Evolutionary conservation across 2,329 filamentous ascomycete species (phyloP).

Genomic region (Aaosphaeria pasadenensis): DNA sequence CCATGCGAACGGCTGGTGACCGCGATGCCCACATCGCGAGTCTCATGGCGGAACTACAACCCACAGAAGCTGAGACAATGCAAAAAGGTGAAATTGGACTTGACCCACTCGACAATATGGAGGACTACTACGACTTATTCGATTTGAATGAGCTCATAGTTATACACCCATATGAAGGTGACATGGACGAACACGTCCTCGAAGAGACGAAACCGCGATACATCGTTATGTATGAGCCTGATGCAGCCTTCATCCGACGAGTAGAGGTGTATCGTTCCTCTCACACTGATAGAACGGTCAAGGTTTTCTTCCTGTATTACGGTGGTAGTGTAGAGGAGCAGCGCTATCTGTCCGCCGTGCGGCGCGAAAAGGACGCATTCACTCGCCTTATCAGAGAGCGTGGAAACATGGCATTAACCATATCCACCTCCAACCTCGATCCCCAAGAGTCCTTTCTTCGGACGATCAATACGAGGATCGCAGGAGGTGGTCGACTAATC

Average conservation of each 20-base stretch:
- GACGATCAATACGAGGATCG: conserved; percentile 94
- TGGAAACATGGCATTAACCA: conserved; percentile 84
- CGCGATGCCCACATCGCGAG: conserved; percentile 77
- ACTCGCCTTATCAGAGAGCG: conserved; percentile 93
- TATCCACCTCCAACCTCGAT: conserved; percentile 70
- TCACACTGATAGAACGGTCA: conserved; percentile 81
- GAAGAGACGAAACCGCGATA: conserved; percentile 92
- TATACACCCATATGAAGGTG: conserved; percentile 90
- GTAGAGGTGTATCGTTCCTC: conserved; percentile 96
- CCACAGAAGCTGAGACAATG: conserved; percentile 71
- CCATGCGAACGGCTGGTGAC: conserved; percentile 74
- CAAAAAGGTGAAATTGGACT: conserved; percentile 73
- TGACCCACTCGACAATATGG: conserved; percentile 86
- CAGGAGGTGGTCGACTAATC: conserved; percentile 79
- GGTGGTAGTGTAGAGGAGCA: conserved; percentile 94
- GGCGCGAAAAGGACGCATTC: conserved; percentile 96
- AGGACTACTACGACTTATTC: conserved; percentile 86
- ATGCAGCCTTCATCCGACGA: conserved; percentile 87
- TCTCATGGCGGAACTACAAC: conserved; percentile 77
- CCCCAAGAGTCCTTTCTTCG: conserved; percentile 89
- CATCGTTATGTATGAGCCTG: conserved; percentile 98
- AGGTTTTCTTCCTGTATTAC: conserved; percentile 97
- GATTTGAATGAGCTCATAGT: conserved; percentile 87
- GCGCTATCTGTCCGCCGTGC: conserved; percentile 80
- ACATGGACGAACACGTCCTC: conserved; percentile 93